A percentile compares a stretch with the other conserved stretches of the same genome.
Conservation (phyloP, 495 filamentous ascomycete genomes). For the Baudoinia panamericana region DNA sequence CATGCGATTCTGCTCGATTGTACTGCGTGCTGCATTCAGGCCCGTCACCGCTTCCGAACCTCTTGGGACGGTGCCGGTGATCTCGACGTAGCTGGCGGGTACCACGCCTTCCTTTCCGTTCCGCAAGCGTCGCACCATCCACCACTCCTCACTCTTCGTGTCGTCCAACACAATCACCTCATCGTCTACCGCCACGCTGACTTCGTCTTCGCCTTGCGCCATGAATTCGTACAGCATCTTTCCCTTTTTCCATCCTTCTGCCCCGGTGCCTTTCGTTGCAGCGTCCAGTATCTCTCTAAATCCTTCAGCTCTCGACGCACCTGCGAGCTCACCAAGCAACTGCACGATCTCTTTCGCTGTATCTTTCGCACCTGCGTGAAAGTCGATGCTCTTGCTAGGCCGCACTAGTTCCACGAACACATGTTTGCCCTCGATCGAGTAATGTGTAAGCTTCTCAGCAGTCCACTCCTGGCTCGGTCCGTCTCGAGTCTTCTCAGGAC, state of each 20-base stretch:
- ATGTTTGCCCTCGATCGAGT: slow-evolving; percentile 95
- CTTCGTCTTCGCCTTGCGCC: slow-evolving; percentile 93
- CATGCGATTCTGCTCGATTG: slow-evolving; percentile 65
- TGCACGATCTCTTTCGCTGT: slow-evolving; percentile 86
- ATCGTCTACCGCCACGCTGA: slow-evolving; percentile 78
- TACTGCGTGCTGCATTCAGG: slow-evolving; percentile 54
- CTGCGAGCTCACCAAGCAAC: slow-evolving; percentile 78
- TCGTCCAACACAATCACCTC: slow-evolving; percentile 88
- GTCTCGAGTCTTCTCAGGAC: slow-evolving; percentile 67
- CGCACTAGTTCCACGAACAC: slow-evolving; percentile 87
- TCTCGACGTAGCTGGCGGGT: slow-evolving; percentile 91
- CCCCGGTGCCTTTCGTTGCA: slow-evolving; percentile 49
- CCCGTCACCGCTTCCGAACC: slow-evolving; percentile 36
- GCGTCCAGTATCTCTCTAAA: slow-evolving; percentile 73
- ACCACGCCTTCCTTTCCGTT: slow-evolving; percentile 95
- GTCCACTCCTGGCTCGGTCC: slow-evolving; percentile 84
- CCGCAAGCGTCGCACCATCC: slow-evolving; percentile 81
- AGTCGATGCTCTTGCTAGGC: slow-evolving; percentile 86
- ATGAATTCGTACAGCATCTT: slow-evolving; percentile 87
- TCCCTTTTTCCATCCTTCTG: slow-evolving; percentile 60
- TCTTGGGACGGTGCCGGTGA: slow-evolving; percentile 47
- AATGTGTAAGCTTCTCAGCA: slow-evolving; percentile 82
- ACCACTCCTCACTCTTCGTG: slow-evolving; percentile 91
- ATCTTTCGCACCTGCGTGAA: slow-evolving; percentile 95
- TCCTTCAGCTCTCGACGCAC: slow-evolving; percentile 69